These are phyloP conservation scores for Amanita brunnescens DNA, from an alignment of 768 basidiomycete species.

Conservation along the genomic window DNA sequence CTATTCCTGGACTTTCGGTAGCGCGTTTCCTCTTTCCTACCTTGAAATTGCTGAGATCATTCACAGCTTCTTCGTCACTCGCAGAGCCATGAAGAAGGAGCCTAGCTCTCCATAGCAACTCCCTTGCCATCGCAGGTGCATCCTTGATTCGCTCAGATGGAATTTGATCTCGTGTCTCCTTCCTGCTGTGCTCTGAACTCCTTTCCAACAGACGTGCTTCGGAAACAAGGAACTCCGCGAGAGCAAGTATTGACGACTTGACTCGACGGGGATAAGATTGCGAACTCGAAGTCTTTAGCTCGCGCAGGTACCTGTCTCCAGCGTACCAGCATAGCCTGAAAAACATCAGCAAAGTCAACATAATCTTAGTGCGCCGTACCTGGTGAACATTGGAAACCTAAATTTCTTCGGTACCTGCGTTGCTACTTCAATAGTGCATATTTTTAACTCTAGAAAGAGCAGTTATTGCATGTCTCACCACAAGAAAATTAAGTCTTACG, in stretches of 20 bases:
- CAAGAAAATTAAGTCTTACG: constrained; percentile 42
- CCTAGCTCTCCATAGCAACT: constrained; percentile 77
- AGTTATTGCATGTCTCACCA: not conserved
- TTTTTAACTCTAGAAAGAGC: constrained; percentile 56
- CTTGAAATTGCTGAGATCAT: not conserved
- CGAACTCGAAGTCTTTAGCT: constrained; percentile 46
- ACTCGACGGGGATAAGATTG: constrained; percentile 39
- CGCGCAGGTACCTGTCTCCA: constrained; percentile 70
- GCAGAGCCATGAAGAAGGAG: constrained; percentile 43
- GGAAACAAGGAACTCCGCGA: constrained; percentile 73
- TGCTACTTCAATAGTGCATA: constrained; percentile 85
- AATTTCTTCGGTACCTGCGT: constrained; percentile 93
- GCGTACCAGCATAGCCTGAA: constrained; percentile 88
- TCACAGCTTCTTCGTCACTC: constrained; percentile 58
- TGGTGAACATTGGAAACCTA: constrained; percentile 75
- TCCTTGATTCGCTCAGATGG: constrained; percentile 80
- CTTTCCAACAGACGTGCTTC: constrained; percentile 70
- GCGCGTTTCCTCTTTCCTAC: constrained; percentile 33
- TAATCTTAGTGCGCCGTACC: constrained; percentile 32
- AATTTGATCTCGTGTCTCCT: constrained; percentile 73
- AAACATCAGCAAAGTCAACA: not conserved
- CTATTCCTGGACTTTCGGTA: constrained; percentile 22
- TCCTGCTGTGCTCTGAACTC: constrained; percentile 60
- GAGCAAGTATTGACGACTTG: constrained; percentile 56
- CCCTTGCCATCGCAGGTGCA: constrained; percentile 69